Percentiles rank a stretch among this genome's conserved stretches.
Evolutionary conservation across 805 yeast genomes (phyloP).

Genomic region (Tetrapisispora phaffii): DNA sequence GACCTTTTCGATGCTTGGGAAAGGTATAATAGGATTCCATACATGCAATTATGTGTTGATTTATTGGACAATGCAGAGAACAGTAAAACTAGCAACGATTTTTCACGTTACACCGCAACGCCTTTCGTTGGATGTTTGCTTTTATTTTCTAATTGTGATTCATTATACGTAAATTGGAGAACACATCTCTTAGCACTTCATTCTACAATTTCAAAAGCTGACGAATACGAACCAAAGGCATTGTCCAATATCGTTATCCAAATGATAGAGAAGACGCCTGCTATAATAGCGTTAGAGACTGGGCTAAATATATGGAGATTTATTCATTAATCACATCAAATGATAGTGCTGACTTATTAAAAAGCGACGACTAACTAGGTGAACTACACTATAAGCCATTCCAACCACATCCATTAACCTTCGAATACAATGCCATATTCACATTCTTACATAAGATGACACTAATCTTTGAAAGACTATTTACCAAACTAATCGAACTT

Average conservation of each 20-base stretch:
- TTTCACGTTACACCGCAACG: not conserved
- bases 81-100: not conserved
- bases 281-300: not conserved
- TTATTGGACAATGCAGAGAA: not conserved
- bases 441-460: not conserved
- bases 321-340: constrained; percentile 6
- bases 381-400: not conserved
- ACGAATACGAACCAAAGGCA: not conserved
- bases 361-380: not conserved
- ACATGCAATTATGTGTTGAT: constrained; percentile 5
- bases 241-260: not conserved
- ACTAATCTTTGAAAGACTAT: not conserved
- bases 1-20: constrained; percentile 6
- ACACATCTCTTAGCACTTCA: constrained; percentile 5
- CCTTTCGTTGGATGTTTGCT: constrained; percentile 5
- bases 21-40: constrained; percentile 6
- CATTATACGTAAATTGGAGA: constrained; percentile 5
- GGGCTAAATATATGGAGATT: constrained; percentile 4
- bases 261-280: not conserved
- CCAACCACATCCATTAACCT: not conserved
- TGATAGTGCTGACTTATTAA: constrained; percentile 3
- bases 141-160: constrained; percentile 4
- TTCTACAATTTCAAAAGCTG: constrained; percentile 3
- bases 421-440: not conserved
- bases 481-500: not conserved